phyloP scores from a whole-genome alignment of 805 yeast genomes.

The Saccharomycopsis fibuligera region DNA sequence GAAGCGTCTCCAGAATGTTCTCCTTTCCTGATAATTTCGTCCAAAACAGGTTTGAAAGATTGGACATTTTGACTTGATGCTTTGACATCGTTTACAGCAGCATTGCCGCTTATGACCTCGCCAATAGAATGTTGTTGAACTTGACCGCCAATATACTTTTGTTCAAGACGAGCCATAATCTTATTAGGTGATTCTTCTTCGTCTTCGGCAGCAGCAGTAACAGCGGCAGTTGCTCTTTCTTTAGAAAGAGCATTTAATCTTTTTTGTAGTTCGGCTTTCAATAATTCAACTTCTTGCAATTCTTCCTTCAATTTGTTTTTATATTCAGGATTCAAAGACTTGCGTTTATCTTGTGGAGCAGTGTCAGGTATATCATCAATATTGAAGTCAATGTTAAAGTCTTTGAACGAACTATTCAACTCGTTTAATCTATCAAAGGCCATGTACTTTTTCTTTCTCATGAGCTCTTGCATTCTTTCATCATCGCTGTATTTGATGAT shows the following conservation, averaged over 20 bases:
- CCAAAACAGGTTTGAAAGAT: slow-evolving; percentile 11
- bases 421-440: slow-evolving; percentile 68
- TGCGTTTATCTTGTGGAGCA: slow-evolving; percentile 21
- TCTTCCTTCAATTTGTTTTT: slow-evolving; percentile 29
- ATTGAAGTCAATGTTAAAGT: slow-evolving; percentile 51
- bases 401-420: slow-evolving; percentile 60
- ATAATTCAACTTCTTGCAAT: slow-evolving; percentile 36
- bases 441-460: slow-evolving; percentile 52
- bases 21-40: slow-evolving; percentile 11
- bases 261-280: slow-evolving; percentile 35
- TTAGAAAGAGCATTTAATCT: slow-evolving; percentile 31
- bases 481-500: slow-evolving; percentile 53
- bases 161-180: slow-evolving; percentile 12
- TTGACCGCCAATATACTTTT: slow-evolving; percentile 16
- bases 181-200: slow-evolving; percentile 8
- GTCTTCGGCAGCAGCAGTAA: slow-evolving; percentile 19
- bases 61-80: background rate
- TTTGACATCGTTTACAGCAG: slow-evolving; percentile 1
- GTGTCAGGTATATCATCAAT: slow-evolving; percentile 19
- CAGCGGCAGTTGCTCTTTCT: slow-evolving; percentile 8
- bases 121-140: slow-evolving; percentile 14
- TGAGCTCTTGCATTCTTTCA: slow-evolving; percentile 45
- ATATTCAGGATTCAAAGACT: background rate
- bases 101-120: slow-evolving; percentile 1
- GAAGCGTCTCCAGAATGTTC: background rate